Percentiles rank a stretch among this genome's conserved stretches.
Conservation (phyloP, 495 filamentous ascomycete genomes). For the Penicillium simplicissimum region DNA sequence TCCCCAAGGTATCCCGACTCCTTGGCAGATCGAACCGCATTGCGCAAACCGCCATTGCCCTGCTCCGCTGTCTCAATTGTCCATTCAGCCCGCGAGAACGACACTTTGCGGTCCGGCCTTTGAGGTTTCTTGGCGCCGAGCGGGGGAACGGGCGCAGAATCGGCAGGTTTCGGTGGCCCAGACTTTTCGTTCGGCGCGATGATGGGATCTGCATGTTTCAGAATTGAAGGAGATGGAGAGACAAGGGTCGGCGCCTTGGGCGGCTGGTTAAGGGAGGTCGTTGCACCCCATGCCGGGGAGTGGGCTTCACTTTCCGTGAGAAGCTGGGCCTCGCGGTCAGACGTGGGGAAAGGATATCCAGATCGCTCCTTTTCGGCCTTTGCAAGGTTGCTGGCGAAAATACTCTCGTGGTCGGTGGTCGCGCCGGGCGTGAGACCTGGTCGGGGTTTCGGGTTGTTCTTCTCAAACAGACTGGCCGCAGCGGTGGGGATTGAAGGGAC, state of each 20-base stretch:
- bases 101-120: constrained; percentile 50
- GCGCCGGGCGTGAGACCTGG: constrained; percentile 56
- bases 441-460: constrained; percentile 40
- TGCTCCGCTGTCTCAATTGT: constrained; percentile 81
- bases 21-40: constrained; percentile 76
- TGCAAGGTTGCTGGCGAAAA: constrained; percentile 51
- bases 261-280: constrained; percentile 66
- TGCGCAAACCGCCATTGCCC: constrained; percentile 87
- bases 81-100: constrained; percentile 70
- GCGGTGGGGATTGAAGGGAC: constrained; percentile 41
- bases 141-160: constrained; percentile 15
- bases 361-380: constrained; percentile 32
- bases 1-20: constrained; percentile 63
- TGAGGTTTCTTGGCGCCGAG: constrained; percentile 17
- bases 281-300: constrained; percentile 66
- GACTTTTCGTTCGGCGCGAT: constrained; percentile 34
- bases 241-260: constrained; percentile 61
- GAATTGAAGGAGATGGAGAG: constrained; percentile 69
- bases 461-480: constrained; percentile 42
- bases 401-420: constrained; percentile 59
- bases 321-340: constrained; percentile 20
- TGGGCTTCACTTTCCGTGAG: constrained; percentile 46
- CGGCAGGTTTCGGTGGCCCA: constrained; percentile 25
- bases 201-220: constrained; percentile 61
- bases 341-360: constrained; percentile 39